phyloP scores from a whole-genome alignment of 1,284 basidiomycete species.

The Apiotrichum gracile region DNA sequence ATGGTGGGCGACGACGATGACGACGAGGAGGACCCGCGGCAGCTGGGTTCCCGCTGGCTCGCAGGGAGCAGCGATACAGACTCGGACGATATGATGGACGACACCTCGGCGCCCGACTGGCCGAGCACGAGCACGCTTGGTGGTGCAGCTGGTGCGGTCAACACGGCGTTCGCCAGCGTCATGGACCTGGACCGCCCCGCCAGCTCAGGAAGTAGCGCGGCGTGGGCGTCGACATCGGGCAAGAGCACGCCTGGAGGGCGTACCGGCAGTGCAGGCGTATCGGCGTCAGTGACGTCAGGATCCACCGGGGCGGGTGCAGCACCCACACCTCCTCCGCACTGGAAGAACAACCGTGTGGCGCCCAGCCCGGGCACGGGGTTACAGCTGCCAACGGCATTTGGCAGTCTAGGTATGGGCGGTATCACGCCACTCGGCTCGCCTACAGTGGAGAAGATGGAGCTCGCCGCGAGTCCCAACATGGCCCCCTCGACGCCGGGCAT shows the following conservation, averaged over 20 bases:
- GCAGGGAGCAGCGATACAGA: slow-evolving; percentile 27
- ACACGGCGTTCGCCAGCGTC: slow-evolving; percentile 39
- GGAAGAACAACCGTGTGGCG: background rate
- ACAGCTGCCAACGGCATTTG: slow-evolving; percentile 36
- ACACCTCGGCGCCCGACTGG: slow-evolving; percentile 13
- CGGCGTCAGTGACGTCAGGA: background rate
- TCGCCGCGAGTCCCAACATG: slow-evolving; percentile 7
- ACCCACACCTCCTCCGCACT: background rate
- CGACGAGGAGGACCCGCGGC: slow-evolving; percentile 22
- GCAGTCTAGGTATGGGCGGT: slow-evolving; percentile 30
- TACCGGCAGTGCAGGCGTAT: background rate
- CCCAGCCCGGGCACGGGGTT: slow-evolving; percentile 27
- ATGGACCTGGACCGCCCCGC: slow-evolving; percentile 43
- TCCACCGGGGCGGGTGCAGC: background rate
- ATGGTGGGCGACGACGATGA: slow-evolving; percentile 44
- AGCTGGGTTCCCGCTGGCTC: slow-evolving; percentile 8
- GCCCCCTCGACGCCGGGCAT: slow-evolving; percentile 25
- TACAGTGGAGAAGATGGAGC: slow-evolving; percentile 36
- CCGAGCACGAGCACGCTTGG: background rate
- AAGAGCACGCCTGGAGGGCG: slow-evolving; percentile 13
- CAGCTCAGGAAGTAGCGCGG: slow-evolving; percentile 4
- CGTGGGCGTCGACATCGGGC: slow-evolving; percentile 8
- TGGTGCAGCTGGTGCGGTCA: slow-evolving; percentile 34
- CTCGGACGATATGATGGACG: slow-evolving; percentile 31
- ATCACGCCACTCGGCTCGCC: slow-evolving; percentile 38